phyloP scores from a whole-genome alignment of 2,329 filamentous ascomycete genomes.

The Fusarium irregulare region DNA sequence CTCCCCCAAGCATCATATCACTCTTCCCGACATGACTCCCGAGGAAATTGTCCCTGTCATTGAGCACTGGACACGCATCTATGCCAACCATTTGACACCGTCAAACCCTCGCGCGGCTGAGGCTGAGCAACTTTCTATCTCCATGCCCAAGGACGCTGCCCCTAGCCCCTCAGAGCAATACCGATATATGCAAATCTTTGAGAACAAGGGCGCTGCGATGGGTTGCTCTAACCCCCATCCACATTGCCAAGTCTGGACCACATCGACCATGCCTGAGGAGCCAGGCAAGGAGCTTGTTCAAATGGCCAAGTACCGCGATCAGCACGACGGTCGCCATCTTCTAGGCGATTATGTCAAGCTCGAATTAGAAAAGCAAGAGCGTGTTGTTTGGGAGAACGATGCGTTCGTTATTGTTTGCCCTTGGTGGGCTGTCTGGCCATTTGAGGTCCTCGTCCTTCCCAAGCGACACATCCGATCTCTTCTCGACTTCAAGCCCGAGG shows the following conservation, averaged over 20 bases:
- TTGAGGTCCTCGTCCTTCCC: slow-evolving; percentile 90
- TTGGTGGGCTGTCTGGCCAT: slow-evolving; percentile 99
- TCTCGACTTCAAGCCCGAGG: slow-evolving; percentile 79
- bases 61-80: slow-evolving; percentile 91
- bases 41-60: slow-evolving; percentile 84
- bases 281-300: slow-evolving; percentile 82
- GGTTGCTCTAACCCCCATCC: slow-evolving; percentile 98
- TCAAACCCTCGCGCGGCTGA: slow-evolving; percentile 69
- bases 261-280: slow-evolving; percentile 90
- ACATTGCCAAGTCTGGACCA: slow-evolving; percentile 97
- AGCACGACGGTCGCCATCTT: slow-evolving; percentile 79
- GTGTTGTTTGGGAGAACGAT: slow-evolving; percentile 88
- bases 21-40: slow-evolving; percentile 87
- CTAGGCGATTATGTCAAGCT: slow-evolving; percentile 88
- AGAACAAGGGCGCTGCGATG: slow-evolving; percentile 98
- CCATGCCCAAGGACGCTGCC: slow-evolving; percentile 52
- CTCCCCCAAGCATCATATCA: slow-evolving; percentile 88
- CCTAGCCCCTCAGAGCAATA: slow-evolving; percentile 77
- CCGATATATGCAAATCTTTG: slow-evolving; percentile 98
- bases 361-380: slow-evolving; percentile 83
- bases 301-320: slow-evolving; percentile 79
- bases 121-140: slow-evolving; percentile 55
- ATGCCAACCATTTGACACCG: slow-evolving; percentile 81
- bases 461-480: slow-evolving; percentile 87
- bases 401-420: slow-evolving; percentile 89